A percentile compares a stretch with the other conserved stretches of the same genome.
phyloP scores from a whole-genome alignment of 2,329 filamentous ascomycete genomes.

The Bertia moriformis region DNA sequence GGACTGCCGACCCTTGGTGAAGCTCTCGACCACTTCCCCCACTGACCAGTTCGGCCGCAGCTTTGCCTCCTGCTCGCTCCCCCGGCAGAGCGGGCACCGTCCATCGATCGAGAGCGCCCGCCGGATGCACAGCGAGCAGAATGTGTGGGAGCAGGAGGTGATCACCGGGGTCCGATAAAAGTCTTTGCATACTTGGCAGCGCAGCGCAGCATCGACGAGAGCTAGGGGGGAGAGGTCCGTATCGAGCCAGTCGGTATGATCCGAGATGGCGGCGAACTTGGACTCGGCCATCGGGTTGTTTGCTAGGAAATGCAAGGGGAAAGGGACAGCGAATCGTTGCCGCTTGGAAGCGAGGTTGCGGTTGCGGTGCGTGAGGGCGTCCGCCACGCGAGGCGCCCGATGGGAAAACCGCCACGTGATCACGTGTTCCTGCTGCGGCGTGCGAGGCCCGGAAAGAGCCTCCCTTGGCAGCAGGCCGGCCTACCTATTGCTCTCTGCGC shows the following conservation, averaged over 20 bases:
- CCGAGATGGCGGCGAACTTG: conserved; percentile 39
- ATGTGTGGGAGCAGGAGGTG: conserved; percentile 87
- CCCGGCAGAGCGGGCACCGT: conserved; percentile 74
- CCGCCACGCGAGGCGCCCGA: too few species aligned
- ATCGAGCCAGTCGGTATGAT: conserved; percentile 72
- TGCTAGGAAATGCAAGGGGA: too few species aligned
- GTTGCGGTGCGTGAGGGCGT: too few species aligned
- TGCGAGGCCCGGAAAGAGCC: too few species aligned
- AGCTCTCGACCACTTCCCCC: conserved; percentile 71
- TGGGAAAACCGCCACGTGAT: too few species aligned
- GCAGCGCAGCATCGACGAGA: conserved; percentile 67
- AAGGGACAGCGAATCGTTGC: too few species aligned
- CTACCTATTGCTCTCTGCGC: too few species aligned
- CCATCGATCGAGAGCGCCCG: conserved; percentile 69
- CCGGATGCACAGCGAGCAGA: conserved; percentile 91
- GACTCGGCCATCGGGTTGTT: too few species aligned
- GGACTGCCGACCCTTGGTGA: conserved; percentile 46
- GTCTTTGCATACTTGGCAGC: conserved; percentile 96
- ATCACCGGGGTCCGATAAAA: conserved; percentile 91
- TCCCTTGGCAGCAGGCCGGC: too few species aligned
- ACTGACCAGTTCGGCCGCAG: conserved; percentile 73
- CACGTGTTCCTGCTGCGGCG: too few species aligned
- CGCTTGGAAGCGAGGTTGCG: too few species aligned
- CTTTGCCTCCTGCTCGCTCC: conserved; percentile 68
- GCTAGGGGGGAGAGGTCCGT: conserved; percentile 55